These are phyloP conservation scores for Orobanche coerulescens DNA, from an alignment of 257 asterid species.

Conservation along the genomic window DNA sequence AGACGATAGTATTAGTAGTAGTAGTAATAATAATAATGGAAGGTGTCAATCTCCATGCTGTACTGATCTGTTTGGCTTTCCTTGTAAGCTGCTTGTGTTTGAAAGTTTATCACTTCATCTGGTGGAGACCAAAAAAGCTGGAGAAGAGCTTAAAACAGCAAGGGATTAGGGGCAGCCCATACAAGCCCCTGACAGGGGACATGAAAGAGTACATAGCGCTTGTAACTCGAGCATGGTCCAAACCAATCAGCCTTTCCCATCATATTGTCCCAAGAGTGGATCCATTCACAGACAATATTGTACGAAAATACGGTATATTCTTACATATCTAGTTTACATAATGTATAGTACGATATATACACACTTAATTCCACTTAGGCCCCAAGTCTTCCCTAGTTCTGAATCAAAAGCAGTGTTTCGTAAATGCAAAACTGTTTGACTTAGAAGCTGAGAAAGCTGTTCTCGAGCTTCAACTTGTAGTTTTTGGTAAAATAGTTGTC, in stretches of 20 bases:
- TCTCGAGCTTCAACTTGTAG: too few species aligned
- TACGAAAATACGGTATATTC: conserved; percentile 35
- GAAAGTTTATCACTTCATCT: conserved; percentile 26
- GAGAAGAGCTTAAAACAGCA: conserved; percentile 35
- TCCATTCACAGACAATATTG: conserved; percentile 37
- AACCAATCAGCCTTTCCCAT: conserved; percentile 44
- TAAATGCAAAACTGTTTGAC: too few species aligned
- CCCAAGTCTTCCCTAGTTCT: too few species aligned
- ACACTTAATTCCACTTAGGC: too few species aligned
- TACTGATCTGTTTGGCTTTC: conserved; percentile 15
- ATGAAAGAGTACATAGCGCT: conserved; percentile 30
- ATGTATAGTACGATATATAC: too few species aligned
- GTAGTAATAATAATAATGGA: conserved; percentile 25
- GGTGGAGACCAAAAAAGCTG: conserved; percentile 42
- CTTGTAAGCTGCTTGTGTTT: conserved; percentile 19
- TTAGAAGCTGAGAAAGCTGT: too few species aligned
- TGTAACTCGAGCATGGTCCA: conserved; percentile 40
- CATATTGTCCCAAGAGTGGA: conserved; percentile 36
- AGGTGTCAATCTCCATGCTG: conserved; percentile 18
- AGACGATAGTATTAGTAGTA: too few species aligned
- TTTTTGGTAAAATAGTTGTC: too few species aligned
- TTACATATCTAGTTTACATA: background rate
- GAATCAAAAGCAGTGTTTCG: too few species aligned
- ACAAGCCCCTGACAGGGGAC: conserved; percentile 41
- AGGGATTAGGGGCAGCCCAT: conserved; percentile 38